Conservation (phyloP, 495 filamentous ascomycete species). For the Neurospora intermedia region DNA sequence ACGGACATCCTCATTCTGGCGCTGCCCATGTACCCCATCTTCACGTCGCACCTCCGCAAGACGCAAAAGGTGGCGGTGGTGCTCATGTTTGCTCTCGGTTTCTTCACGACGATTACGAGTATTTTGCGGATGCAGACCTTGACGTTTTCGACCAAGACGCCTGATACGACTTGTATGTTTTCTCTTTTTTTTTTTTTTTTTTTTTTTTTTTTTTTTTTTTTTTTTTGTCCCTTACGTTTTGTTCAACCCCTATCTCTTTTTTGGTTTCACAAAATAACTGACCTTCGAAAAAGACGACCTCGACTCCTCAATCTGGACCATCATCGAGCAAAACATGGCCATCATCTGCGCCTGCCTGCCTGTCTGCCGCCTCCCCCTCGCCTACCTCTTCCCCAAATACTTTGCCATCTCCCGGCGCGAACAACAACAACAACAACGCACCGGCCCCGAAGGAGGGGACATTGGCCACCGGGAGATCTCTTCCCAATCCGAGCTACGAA, state of each 20-base stretch:
- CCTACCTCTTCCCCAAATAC: slow-evolving; percentile 11
- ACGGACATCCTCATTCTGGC: slow-evolving; percentile 21
- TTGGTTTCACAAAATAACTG: too few species aligned
- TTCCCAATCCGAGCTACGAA: background rate
- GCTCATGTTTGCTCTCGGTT: slow-evolving; percentile 27
- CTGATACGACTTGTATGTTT: slow-evolving; percentile 12
- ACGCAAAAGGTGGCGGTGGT: slow-evolving; percentile 26
- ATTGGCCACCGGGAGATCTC: background rate
- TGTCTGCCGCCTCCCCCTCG: slow-evolving; percentile 22
- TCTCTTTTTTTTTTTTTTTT: too few species aligned
- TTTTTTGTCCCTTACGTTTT: too few species aligned
- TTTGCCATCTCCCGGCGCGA: slow-evolving; percentile 9
- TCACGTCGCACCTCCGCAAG: slow-evolving; percentile 18
- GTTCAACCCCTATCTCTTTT: too few species aligned
- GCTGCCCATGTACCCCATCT: slow-evolving; percentile 27
- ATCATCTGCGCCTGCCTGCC: slow-evolving; percentile 40
- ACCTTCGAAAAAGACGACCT: slow-evolving; percentile 9
- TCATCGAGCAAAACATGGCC: slow-evolving; percentile 33
- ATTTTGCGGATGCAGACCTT: slow-evolving; percentile 16
- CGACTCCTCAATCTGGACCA: slow-evolving; percentile 34
- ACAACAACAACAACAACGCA: background rate
- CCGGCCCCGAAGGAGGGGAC: background rate
- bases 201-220: too few species aligned
- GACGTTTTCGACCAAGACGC: slow-evolving; percentile 8
- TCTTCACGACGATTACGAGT: slow-evolving; percentile 15